Percentiles rank a stretch among this genome's conserved stretches.
These are phyloP conservation scores for Helichrysum umbraculigerum DNA, from an alignment of 129 eudicot species.

Conservation along the genomic window DNA sequence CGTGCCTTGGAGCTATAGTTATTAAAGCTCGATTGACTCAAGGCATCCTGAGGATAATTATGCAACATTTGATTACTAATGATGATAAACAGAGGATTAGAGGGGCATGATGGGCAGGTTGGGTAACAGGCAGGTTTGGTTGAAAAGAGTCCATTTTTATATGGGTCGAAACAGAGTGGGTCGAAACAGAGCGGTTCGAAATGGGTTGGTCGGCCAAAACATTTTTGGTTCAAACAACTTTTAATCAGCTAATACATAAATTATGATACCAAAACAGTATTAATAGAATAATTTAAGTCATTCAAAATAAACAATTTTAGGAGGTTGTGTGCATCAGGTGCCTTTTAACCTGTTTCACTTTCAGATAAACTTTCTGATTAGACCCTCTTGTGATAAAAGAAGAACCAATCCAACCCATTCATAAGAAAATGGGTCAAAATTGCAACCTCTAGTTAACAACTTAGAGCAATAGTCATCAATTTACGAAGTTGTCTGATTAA, in stretches of 20 bases:
- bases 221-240: neutral
- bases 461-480: neutral
- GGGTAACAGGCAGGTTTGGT: neutral
- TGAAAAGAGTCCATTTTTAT: neutral
- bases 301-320: neutral
- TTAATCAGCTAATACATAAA: neutral
- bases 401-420: neutral
- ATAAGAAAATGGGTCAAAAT: neutral
- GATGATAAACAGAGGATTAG: neutral
- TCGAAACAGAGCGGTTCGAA: neutral
- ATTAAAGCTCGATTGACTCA: constrained; percentile 76
- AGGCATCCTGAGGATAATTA: constrained; percentile 61
- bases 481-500: neutral
- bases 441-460: neutral
- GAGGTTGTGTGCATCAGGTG: neutral
- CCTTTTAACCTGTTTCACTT: neutral
- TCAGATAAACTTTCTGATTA: neutral
- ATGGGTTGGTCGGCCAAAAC: neutral
- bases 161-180: neutral
- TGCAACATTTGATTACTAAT: constrained; percentile 8
- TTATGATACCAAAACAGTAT: neutral
- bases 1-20: constrained; percentile 80
- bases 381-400: neutral
- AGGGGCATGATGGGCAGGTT: neutral
- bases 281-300: neutral